Evolutionary conservation across 805 yeast species (phyloP).

Genomic region (Kuraishia floccosa): DNA sequence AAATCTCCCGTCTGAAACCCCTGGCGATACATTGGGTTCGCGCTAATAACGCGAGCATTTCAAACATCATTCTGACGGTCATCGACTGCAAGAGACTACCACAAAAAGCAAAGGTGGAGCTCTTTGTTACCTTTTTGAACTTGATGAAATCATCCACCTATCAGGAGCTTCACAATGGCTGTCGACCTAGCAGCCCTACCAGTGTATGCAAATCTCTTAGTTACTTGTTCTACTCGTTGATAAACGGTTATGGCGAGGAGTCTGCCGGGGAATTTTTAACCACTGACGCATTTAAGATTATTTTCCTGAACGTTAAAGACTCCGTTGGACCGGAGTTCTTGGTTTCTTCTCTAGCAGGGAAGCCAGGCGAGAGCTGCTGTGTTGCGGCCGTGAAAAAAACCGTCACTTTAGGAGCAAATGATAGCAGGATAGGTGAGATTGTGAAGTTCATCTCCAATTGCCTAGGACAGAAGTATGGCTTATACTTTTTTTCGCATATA

Average conservation of each 20-base stretch:
- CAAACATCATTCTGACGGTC: conserved; percentile 1
- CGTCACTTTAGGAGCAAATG: too few relatives aligned
- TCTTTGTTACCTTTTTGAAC: background rate
- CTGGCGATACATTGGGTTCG: background rate
- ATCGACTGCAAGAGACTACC: background rate
- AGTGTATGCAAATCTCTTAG: background rate
- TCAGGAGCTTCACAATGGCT: background rate
- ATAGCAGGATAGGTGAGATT: too few relatives aligned
- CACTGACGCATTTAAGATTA: too few relatives aligned
- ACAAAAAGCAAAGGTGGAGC: conserved; percentile 1
- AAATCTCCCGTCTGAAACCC: background rate
- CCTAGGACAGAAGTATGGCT: too few relatives aligned
- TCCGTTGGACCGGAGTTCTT: too few relatives aligned
- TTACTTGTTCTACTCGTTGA: background rate
- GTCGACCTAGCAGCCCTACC: background rate
- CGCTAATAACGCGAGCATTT: background rate
- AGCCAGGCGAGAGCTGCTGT: too few relatives aligned
- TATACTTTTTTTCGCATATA: too few relatives aligned
- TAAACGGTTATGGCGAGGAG: too few relatives aligned
- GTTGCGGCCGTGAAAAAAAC: too few relatives aligned
- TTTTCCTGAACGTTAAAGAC: too few relatives aligned
- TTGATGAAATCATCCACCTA: background rate
- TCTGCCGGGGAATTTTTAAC: background rate
- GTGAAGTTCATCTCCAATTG: too few relatives aligned
- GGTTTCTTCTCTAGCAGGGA: too few relatives aligned